These are phyloP conservation scores for Teratosphaeria pseudoeucalypti DNA, from an alignment of 2,329 filamentous ascomycete species.

Conservation along the genomic window DNA sequence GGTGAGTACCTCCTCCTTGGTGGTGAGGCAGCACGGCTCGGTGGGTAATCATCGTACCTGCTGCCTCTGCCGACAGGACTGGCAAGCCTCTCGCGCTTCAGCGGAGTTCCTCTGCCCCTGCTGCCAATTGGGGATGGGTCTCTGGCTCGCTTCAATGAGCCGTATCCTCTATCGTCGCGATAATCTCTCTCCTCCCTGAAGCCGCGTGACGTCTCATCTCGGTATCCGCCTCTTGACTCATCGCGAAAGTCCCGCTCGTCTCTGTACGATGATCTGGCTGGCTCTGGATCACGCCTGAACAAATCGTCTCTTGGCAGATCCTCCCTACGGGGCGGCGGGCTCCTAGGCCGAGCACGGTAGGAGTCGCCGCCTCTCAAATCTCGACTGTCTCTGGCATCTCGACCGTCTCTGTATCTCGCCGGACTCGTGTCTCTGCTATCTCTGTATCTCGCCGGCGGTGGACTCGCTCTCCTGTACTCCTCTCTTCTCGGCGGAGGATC, in stretches of 20 bases:
- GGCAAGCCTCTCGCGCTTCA: constrained; percentile 31
- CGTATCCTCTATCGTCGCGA: constrained; percentile 7
- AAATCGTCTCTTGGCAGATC: constrained; percentile 26
- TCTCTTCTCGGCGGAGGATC: constrained; percentile 5
- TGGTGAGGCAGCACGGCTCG: constrained; percentile 26
- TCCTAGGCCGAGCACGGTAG: constrained; percentile 24
- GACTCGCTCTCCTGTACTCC: constrained; percentile 23
- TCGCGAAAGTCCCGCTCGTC: constrained; percentile 11
- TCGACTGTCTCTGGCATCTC: constrained; percentile 12
- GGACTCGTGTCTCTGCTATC: constrained; percentile 11
- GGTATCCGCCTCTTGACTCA: constrained; percentile 15
- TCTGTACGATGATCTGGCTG: constrained; percentile 15
- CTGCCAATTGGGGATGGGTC: constrained; percentile 39
- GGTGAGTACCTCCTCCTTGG: constrained; percentile 33
- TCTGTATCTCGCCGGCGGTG: constrained; percentile 19
- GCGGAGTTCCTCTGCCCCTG: constrained; percentile 35
- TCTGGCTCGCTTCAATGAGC: constrained; percentile 32
- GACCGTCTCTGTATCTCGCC: constrained; percentile 13
- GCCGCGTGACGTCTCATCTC: constrained; percentile 18
- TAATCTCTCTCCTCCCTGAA: constrained; percentile 10
- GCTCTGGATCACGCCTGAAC: constrained; percentile 25
- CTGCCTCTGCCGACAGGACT: constrained; percentile 31
- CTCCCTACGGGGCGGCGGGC: constrained; percentile 23
- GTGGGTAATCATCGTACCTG: constrained; percentile 35
- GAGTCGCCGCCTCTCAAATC: constrained; percentile 21